Evolutionary conservation across 1,284 basidiomycete species (phyloP).

Genomic region (Apiotrichum montevideense): DNA sequence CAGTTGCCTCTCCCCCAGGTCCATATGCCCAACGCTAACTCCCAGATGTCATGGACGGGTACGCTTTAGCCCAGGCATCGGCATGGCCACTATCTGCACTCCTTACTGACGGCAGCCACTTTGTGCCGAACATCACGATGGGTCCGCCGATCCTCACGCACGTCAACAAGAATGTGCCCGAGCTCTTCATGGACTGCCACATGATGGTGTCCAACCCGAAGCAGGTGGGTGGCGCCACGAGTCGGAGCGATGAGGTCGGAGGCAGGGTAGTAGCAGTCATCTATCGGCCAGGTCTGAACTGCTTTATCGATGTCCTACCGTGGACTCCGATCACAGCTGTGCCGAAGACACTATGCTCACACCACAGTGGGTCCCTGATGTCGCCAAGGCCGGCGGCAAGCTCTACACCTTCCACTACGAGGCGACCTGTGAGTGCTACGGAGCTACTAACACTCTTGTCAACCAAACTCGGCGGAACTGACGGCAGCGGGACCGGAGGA

Average conservation of each 20-base stretch:
- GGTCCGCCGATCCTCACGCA: constrained; percentile 84
- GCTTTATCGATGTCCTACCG: too few species aligned
- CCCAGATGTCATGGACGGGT: constrained; percentile 95
- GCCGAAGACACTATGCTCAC: too few species aligned
- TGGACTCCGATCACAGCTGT: too few species aligned
- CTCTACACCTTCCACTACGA: constrained; percentile 98
- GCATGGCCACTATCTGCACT: constrained; percentile 13
- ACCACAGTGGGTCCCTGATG: constrained; percentile 85
- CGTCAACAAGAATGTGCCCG: constrained; percentile 82
- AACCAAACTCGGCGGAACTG: not conserved
- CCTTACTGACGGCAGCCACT: constrained; percentile 58
- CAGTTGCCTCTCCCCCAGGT: not conserved
- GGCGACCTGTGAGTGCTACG: constrained; percentile 65
- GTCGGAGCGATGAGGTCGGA: not conserved
- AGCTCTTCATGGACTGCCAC: constrained; percentile 99
- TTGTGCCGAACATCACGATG: constrained; percentile 98
- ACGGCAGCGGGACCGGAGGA: constrained; percentile 49
- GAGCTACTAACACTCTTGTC: not conserved
- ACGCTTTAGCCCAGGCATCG: not conserved
- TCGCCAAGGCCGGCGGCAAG: constrained; percentile 89
- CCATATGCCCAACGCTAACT: not conserved
- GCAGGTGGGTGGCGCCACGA: constrained; percentile 53
- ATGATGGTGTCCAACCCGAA: constrained; percentile 99
- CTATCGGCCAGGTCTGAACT: too few species aligned
- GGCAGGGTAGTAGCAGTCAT: too few species aligned